A percentile compares a stretch with the other conserved stretches of the same genome.
These are phyloP conservation scores for Metarhizium robertsii DNA, from an alignment of 2,329 filamentous ascomycete genomes.

Conservation along the genomic window DNA sequence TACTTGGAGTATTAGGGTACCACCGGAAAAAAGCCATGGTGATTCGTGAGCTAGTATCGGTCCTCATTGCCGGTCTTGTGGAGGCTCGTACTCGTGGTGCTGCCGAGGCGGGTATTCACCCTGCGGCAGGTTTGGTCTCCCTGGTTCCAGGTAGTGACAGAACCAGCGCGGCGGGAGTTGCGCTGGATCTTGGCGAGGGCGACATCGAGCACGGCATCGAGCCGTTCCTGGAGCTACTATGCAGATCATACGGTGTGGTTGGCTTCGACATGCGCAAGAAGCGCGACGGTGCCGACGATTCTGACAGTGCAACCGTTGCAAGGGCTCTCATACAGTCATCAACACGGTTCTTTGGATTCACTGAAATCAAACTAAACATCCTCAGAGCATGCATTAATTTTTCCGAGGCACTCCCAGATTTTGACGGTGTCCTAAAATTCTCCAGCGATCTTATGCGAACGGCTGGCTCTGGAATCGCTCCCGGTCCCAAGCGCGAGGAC, in stretches of 20 bases:
- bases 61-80: slow-evolving; percentile 74
- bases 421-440: slow-evolving; percentile 79
- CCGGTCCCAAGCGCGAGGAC: slow-evolving; percentile 58
- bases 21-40: slow-evolving; percentile 88
- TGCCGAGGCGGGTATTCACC: slow-evolving; percentile 93
- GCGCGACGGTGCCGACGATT: slow-evolving; percentile 28
- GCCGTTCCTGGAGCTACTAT: slow-evolving; percentile 50
- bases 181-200: slow-evolving; percentile 51
- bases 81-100: slow-evolving; percentile 88
- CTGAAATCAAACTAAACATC: slow-evolving; percentile 74
- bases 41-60: slow-evolving; percentile 72
- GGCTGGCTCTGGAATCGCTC: slow-evolving; percentile 71
- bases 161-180: slow-evolving; percentile 38
- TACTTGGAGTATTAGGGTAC: slow-evolving; percentile 70
- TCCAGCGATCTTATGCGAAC: slow-evolving; percentile 77
- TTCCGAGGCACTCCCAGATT: slow-evolving; percentile 87
- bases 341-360: slow-evolving; percentile 63
- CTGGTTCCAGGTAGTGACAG: slow-evolving; percentile 48
- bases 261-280: slow-evolving; percentile 29
- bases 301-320: slow-evolving; percentile 41
- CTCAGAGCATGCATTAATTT: slow-evolving; percentile 86
- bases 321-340: slow-evolving; percentile 52
- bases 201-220: slow-evolving; percentile 60
- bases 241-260: slow-evolving; percentile 56
- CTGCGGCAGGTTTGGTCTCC: slow-evolving; percentile 75